Conservation (phyloP, 805 yeast genomes). For the Candida arabinofermentans region DNA sequence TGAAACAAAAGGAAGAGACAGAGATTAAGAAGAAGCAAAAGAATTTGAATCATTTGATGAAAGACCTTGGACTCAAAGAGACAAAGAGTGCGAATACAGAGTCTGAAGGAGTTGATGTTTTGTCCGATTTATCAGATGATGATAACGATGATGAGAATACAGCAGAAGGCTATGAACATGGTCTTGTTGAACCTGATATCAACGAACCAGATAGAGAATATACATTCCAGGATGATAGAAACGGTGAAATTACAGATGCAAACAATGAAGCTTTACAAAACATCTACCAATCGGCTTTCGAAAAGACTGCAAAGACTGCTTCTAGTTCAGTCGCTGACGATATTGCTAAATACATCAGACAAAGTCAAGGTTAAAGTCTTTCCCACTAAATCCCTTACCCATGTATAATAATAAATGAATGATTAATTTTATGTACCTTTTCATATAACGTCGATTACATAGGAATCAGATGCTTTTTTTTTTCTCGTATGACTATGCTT, state of each 20-base stretch:
- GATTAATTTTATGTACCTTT: no score
- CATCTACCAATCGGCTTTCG: conserved; percentile 72
- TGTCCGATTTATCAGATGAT: conserved; percentile 43
- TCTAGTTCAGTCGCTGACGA: conserved; percentile 67
- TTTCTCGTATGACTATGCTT: no score
- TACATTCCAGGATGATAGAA: conserved; percentile 62
- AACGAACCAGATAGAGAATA: conserved; percentile 53
- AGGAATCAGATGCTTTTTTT: no score
- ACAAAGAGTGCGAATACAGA: conserved; percentile 28
- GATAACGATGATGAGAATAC: conserved; percentile 48
- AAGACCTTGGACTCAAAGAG: conserved; percentile 71
- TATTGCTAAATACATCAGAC: conserved; percentile 59
- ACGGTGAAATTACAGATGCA: conserved; percentile 51
- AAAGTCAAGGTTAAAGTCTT: conserved; percentile 15
- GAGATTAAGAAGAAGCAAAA: conserved; percentile 70
- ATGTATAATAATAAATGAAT: background rate
- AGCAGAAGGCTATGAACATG: conserved; percentile 34
- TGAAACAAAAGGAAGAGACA: conserved; percentile 70
- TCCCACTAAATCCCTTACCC: background rate
- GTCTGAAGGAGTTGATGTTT: conserved; percentile 40
- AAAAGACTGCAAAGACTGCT: conserved; percentile 54
- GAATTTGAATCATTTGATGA: conserved; percentile 70
- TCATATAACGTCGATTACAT: no score
- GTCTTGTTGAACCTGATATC: conserved; percentile 40
- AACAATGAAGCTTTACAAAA: conserved; percentile 52